Evolutionary conservation across 345 rosid species (phyloP).

Genomic region (Brassica carinata): DNA sequence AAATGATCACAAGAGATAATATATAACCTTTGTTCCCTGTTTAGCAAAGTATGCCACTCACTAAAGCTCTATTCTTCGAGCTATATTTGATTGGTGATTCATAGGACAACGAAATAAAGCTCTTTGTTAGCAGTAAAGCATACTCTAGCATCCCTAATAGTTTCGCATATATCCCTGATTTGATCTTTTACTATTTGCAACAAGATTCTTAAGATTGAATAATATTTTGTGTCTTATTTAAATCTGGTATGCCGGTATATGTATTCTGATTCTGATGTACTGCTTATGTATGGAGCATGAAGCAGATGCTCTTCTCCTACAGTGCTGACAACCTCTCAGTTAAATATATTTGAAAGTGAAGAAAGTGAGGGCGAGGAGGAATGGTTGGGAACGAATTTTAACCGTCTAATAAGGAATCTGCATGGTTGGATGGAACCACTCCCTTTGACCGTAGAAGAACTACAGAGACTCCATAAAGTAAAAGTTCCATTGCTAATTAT

Average conservation of each 20-base stretch:
- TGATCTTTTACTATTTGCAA: conserved; percentile 2
- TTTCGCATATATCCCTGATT: background rate
- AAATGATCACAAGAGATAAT: background rate
- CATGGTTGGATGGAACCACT: conserved; percentile 39
- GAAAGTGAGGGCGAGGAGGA: conserved; percentile 24
- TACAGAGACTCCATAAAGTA: conserved; percentile 26
- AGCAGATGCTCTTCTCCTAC: conserved; percentile 26
- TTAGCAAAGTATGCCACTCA: background rate
- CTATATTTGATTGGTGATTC: background rate
- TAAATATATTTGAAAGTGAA: conserved; percentile 18
- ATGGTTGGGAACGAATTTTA: conserved; percentile 27
- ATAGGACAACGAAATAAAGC: background rate
- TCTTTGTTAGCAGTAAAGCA: background rate
- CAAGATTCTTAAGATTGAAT: background rate
- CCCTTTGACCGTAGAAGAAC: conserved; percentile 35
- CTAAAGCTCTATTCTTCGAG: background rate
- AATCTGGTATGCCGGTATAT: background rate
- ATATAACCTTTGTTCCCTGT: background rate
- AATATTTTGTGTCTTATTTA: background rate
- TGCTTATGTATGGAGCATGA: conserved; percentile 21
- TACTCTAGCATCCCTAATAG: background rate
- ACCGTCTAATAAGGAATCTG: conserved; percentile 41
- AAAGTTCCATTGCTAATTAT: conserved; percentile 12
- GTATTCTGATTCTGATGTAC: conserved; percentile 11
- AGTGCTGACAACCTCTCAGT: conserved; percentile 15